Percentiles rank a stretch among this genome's conserved stretches.
Evolutionary conservation across 2,329 filamentous ascomycete genomes (phyloP).

Genomic region (Xylariaceae sp.): DNA sequence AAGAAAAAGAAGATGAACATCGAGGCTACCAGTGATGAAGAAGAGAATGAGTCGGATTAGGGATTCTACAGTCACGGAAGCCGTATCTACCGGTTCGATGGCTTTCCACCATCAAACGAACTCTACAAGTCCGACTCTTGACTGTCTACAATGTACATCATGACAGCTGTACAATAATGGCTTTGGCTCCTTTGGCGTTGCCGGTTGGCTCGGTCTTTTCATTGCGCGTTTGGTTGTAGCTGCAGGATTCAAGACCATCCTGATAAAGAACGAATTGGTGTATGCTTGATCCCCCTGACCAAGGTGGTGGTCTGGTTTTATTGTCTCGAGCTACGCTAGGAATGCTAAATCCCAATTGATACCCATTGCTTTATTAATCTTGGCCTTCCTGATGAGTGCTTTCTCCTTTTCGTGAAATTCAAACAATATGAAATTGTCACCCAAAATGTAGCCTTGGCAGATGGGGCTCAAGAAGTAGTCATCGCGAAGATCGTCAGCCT

Average conservation of each 20-base stretch:
- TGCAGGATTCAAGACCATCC: not conserved
- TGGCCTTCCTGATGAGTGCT: not conserved
- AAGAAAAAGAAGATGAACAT: constrained; percentile 61
- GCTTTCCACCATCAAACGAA: not conserved
- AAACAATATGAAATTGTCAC: not conserved
- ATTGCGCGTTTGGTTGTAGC: constrained; percentile 4
- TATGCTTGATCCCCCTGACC: not conserved
- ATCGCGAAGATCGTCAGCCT: no score
- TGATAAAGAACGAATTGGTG: not conserved
- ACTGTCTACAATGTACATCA: not conserved
- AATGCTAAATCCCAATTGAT: constrained; percentile 25
- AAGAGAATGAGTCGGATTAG: constrained; percentile 54
- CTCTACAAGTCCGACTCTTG: not conserved
- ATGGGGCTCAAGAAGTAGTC: no score
- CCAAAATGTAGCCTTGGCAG: no score
- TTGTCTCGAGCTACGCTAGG: not conserved
- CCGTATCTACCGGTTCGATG: not conserved
- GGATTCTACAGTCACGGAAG: not conserved
- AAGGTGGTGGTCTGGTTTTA: not conserved
- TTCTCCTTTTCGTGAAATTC: not conserved
- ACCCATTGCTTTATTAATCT: constrained; percentile 17
- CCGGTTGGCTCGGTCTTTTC: not conserved
- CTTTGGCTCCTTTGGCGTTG: constrained; percentile 9
- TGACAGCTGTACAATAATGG: constrained; percentile 1
- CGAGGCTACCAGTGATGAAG: constrained; percentile 68